Conservation (phyloP, 768 basidiomycete species). For the Suillus hirtellus region DNA sequence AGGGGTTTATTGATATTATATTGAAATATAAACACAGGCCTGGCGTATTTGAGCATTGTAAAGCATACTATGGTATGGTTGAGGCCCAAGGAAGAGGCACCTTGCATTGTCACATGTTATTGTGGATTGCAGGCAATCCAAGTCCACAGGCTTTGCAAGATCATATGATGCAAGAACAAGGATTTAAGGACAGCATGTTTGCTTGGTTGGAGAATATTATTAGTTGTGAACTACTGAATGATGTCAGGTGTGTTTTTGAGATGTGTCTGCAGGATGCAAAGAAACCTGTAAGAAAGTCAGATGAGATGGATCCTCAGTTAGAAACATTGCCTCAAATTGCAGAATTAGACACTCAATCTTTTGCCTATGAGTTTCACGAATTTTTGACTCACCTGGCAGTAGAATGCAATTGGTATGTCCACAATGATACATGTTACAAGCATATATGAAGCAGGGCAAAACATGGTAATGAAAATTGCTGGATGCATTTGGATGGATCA, state of each 20-base stretch:
- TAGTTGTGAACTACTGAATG: background rate
- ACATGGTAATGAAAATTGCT: background rate
- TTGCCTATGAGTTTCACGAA: background rate
- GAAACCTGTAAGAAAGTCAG: background rate
- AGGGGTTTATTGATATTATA: background rate
- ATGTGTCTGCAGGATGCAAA: background rate
- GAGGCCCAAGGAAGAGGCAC: background rate
- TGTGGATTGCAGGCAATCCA: background rate
- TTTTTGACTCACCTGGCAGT: background rate
- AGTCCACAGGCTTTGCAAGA: background rate
- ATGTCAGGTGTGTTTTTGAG: no score
- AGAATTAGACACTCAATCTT: background rate
- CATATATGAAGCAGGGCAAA: background rate
- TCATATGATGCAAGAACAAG: background rate
- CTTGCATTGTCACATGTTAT: background rate
- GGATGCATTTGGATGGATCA: no score
- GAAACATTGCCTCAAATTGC: background rate
- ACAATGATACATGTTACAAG: slow-evolving; percentile 16
- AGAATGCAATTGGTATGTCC: slow-evolving; percentile 16
- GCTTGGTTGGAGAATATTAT: background rate
- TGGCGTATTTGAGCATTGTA: background rate
- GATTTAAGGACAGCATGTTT: background rate
- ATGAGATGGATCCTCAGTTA: background rate
- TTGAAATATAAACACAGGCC: background rate
- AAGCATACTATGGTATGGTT: background rate